Base-by-base conservation (phyloP, 1,139 yeast genomes). In the Tardiomyces blankii region DNA sequence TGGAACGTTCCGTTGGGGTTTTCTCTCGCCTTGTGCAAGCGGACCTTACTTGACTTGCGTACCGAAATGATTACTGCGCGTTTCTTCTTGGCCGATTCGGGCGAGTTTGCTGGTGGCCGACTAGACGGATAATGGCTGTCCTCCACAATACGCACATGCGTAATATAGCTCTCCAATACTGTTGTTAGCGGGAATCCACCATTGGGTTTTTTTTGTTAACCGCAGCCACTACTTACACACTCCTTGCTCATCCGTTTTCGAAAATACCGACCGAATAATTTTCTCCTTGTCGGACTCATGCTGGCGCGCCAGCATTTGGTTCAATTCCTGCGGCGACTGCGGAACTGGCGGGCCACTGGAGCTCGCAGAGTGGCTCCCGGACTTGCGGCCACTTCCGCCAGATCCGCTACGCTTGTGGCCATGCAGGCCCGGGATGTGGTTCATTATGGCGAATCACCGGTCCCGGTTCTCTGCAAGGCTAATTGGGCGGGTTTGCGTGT, bases 21-120 rank as follows among this genome's bases (percentile, higher is more conserved):
- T 60, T 77, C 87, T 55, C 94, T 80, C 1, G 95, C 96, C 65
- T 91, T 91, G 59, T 88, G 96, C 25, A 91, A 59, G 47, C 82
- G 72, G 40, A 86, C 81, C 23, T 84, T 68, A 2, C 94, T 93
- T 2, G 74, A 66, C 43, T 69, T 65, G 48, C 74, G 68, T 3
- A 75, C 75, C 8, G 80, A 72, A 13, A 78, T 50, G 21, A 75
- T 69, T 41, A 78, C 59, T 2, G 52, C 55, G n/a, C 63, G 55
- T 16, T 47, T 49, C 50, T 62, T 60, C 40, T 58, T 59, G 42
- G 51, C 45, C 8, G 52, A 45, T 12, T 51, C 59, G 1, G 59
- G 54, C n/a, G 58, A 52, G 18, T 44, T 52, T 3, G 59, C 55
- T 3, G 63, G 61, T 4, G 64, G 65, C 27, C 60, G 42, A 2